These are phyloP conservation scores for Byssothecium circinans DNA, from an alignment of 2,329 filamentous ascomycete species.

Conservation along the genomic window DNA sequence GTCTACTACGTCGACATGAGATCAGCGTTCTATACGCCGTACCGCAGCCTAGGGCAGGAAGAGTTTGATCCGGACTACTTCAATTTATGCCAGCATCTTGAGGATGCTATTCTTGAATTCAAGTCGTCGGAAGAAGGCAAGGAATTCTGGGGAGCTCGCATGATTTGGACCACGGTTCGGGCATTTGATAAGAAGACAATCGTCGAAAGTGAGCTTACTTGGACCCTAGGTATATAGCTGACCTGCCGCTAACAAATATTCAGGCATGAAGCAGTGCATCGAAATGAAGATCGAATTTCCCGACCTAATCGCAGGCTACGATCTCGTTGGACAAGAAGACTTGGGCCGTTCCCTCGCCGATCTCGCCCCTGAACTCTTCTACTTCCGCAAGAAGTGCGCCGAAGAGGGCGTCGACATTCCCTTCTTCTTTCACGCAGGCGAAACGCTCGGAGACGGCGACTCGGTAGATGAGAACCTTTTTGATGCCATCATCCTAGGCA, in stretches of 20 bases:
- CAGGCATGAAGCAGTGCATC: constrained; percentile 82
- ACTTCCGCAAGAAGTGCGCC: constrained; percentile 85
- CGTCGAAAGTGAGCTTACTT: constrained; percentile 57
- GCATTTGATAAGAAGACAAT: constrained; percentile 65
- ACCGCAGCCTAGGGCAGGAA: constrained; percentile 66
- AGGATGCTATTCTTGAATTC: constrained; percentile 78
- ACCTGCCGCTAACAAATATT: constrained; percentile 1
- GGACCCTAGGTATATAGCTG: background rate
- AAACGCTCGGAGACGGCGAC: constrained; percentile 78
- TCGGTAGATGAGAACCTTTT: constrained; percentile 82
- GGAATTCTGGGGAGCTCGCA: constrained; percentile 79
- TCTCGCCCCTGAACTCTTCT: constrained; percentile 82
- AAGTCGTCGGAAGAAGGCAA: constrained; percentile 69
- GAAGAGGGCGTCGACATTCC: constrained; percentile 79
- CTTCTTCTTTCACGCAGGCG: constrained; percentile 95
- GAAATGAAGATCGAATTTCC: constrained; percentile 77
- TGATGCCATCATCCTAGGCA: constrained; percentile 84
- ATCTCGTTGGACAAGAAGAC: constrained; percentile 88
- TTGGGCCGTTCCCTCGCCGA: constrained; percentile 73
- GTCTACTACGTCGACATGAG: constrained; percentile 83
- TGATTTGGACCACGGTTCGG: constrained; percentile 82
- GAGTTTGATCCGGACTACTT: constrained; percentile 67
- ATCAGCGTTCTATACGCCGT: constrained; percentile 72
- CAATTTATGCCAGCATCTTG: constrained; percentile 71
- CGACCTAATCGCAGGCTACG: constrained; percentile 80